Evolutionary conservation across 768 basidiomycete species (phyloP), one percentile per base, ranked within the genome.

Genomic region (Boletus pseudo-olivaceus): DNA sequence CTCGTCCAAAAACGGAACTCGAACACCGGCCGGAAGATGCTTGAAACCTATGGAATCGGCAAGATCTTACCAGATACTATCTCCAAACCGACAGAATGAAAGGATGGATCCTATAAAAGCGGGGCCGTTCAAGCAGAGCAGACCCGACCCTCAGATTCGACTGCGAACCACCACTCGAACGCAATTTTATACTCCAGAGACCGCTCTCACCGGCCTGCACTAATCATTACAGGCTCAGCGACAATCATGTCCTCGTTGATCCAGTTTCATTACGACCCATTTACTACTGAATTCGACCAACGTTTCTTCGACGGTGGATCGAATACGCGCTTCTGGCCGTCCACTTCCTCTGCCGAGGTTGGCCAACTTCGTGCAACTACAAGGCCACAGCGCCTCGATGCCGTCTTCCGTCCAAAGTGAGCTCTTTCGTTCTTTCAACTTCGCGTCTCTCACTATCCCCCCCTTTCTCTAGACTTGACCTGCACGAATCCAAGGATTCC

Each of bases 401-500:
- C 40, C n/a, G n/a, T n/a, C 1, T 66, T 67, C 56, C 34, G 42
- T 17, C 65, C 68, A 17, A 70, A 30, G 67, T 67, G 37, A 19
- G 42, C 4, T 12, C 12, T 1, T n/a, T 19, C 5, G 8, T 17
- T 33, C 4, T 2, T 7, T n/a, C 1, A 2, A 1, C 0, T 3
- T 5, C 14, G 2, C 19, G n/a, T 33, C 19, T 8, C 42, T 2
- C 12, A 12, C 11, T 14, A 5, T 5, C 3, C 12, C 12, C 34
- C 11, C 2, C 12, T 10, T 37, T 9, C 8, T n/a, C n/a, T 17
- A 76, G 75, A 30, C 67, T 83, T 68, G 76, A 82, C 57, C 47
- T 82, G 1, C 71, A 78, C 47, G 79, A 81, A 61, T 70, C 73
- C 47, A 59, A 69, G 5, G 69, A 72, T 1, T 32, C 30, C 19